Percentiles rank a stretch among this genome's conserved stretches.
These are phyloP conservation scores for Aegilops sharonensis DNA, from an alignment of 176 grass and related monocot species.

Conservation along the genomic window DNA sequence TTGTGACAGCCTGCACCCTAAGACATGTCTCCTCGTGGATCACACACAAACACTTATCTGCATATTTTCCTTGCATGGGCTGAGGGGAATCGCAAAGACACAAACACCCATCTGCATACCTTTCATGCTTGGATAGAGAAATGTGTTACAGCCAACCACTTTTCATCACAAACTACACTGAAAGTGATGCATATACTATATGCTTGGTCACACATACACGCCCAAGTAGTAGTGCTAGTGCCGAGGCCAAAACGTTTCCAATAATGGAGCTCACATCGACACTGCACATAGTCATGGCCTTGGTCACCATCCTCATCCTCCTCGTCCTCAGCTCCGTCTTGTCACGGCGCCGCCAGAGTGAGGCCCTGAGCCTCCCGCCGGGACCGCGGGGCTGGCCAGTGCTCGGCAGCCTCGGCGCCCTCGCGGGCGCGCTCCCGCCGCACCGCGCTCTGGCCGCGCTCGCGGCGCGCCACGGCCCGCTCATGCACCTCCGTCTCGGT, in stretches of 20 bases:
- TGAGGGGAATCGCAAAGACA: background rate
- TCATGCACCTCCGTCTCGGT: constrained; percentile 66
- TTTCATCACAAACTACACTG: background rate
- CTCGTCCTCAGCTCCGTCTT: constrained; percentile 7
- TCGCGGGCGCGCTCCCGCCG: constrained; percentile 39
- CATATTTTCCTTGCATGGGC: background rate
- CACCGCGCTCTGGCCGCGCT: constrained; percentile 54
- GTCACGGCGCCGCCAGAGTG: background rate
- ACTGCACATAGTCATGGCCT: background rate
- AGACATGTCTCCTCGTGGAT: background rate
- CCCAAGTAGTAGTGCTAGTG: background rate
- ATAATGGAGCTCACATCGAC: constrained; percentile 24
- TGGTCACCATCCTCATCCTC: constrained; percentile 1
- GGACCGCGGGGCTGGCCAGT: constrained; percentile 66
- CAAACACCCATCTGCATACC: background rate
- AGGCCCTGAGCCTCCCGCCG: constrained; percentile 44
- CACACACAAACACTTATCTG: background rate
- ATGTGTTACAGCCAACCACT: background rate
- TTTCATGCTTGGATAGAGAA: background rate
- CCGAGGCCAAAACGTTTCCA: background rate
- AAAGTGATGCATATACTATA: background rate
- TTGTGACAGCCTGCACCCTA: too few species aligned
- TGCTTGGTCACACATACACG: background rate
- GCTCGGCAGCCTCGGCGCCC: constrained; percentile 48
- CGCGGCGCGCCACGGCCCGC: constrained; percentile 44